These are phyloP conservation scores for Ogataea minuta DNA, from an alignment of 805 yeast species.

Conservation along the genomic window DNA sequence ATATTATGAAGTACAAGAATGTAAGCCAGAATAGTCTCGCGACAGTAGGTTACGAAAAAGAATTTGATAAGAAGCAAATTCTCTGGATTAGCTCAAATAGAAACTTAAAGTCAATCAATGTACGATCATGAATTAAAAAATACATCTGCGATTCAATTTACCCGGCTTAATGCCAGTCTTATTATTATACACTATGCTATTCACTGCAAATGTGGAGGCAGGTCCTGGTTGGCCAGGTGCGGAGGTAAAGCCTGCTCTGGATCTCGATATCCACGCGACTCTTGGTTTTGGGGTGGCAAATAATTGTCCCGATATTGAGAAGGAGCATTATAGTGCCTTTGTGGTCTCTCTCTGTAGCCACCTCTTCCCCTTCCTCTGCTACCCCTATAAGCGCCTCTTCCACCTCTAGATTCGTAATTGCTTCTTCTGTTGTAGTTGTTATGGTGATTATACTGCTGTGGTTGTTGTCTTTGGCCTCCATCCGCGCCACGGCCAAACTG, in stretches of 20 bases:
- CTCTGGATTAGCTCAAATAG: too few species aligned
- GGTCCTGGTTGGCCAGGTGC: conserved; percentile 15
- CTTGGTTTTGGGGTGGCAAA: conserved; percentile 12
- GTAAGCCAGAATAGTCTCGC: neutral
- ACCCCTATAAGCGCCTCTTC: conserved; percentile 26
- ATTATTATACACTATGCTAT: neutral
- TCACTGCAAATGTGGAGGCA: conserved; percentile 22
- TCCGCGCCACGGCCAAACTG: conserved; percentile 91
- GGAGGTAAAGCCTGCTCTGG: conserved; percentile 8
- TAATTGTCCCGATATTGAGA: conserved; percentile 10
- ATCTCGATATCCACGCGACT: conserved; percentile 2
- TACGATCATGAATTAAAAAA: too few species aligned
- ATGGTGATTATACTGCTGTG: conserved; percentile 13
- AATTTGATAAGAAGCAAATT: neutral
- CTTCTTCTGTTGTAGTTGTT: conserved; percentile 10
- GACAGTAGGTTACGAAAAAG: neutral
- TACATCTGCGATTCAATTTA: too few species aligned
- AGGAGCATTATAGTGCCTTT: conserved; percentile 12
- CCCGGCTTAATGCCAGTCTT: neutral
- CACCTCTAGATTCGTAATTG: conserved; percentile 3
- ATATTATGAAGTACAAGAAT: too few species aligned
- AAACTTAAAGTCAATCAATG: too few species aligned
- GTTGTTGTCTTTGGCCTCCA: conserved; percentile 74
- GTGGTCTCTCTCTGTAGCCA: conserved; percentile 29
- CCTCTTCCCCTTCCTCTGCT: conserved; percentile 29